Base-by-base conservation (phyloP, 345 rosid species). In the Lepidium didymum region DNA sequence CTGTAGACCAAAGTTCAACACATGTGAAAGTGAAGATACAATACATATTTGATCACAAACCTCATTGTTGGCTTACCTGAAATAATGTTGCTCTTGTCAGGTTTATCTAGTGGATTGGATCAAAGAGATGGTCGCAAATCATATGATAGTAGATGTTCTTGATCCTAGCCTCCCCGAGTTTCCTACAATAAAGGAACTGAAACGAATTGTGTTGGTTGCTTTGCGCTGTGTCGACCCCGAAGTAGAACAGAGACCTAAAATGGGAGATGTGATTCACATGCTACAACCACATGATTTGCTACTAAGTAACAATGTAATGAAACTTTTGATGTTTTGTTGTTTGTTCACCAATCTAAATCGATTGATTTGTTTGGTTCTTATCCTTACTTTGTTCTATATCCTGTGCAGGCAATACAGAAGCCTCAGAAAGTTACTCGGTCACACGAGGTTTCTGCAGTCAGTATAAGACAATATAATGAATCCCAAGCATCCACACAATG, bases 221-320 rank as follows among this genome's bases (percentile, higher is more conserved):
- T 83, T 87, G 50, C 81, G 83, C 18, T 92, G 98, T 33, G 88
- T 79, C 0, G 95, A 92, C 76, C 84, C 79, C 0, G 91, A 89
- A 29, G 27, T 68, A 21, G 64, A 77, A 9, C 81, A 80, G 2
- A 83, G 95, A 83, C 92, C 95, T 11, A 81, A 56, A 54, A 92
- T 91, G 87, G 90, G 86, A 62, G 85, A 84, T 45, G 85, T 87
- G 44, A 72, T 86, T 69, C 84, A 75, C 82, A 92, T 92, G 96
- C 85, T 89, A 1, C 87, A 87, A 77, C 88, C 83, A 0, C 81
- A 81, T 43, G 92, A 88, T 79, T 75, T 88, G 69, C 75, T 85
- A 23, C 81, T 86, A 6, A 61, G 46, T 66, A 57, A 56, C 61
- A 83, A 79, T 72, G 89, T 84, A 81, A 81, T 76, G 71, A 70